Conservation (phyloP, 176 grass and related monocot genomes). For the Musa beccarii region DNA sequence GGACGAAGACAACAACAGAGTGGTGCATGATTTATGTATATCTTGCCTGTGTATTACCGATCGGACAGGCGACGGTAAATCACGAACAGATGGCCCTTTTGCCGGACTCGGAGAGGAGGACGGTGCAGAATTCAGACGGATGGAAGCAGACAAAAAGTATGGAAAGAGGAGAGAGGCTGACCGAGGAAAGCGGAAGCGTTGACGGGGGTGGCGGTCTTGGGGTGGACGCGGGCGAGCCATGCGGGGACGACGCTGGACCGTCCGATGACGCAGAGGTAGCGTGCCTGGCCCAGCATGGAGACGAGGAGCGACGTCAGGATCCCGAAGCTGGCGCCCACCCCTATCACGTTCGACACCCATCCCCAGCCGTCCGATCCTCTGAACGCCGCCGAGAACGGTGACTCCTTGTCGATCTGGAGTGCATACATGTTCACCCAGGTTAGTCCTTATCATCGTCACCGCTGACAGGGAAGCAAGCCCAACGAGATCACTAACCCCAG, state of each 20-base stretch:
- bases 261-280: conserved; percentile 90
- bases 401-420: conserved; percentile 72
- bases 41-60: too few species aligned
- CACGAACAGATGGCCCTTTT: too few species aligned
- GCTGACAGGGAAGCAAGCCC: too few species aligned
- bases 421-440: background rate
- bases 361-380: conserved; percentile 35
- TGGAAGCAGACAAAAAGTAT: background rate
- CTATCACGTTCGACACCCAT: conserved; percentile 86
- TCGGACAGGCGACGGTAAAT: too few species aligned
- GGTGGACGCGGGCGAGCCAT: conserved; percentile 78
- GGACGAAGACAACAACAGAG: too few species aligned
- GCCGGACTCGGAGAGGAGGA: too few species aligned
- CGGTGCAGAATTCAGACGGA: too few species aligned
- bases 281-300: conserved; percentile 85
- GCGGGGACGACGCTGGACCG: conserved; percentile 67
- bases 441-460: too few species aligned
- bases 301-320: conserved; percentile 90
- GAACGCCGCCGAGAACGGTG: conserved; percentile 82
- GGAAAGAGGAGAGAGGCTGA: conserved; percentile 6
- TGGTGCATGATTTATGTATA: too few species aligned
- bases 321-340: conserved; percentile 62
- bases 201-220: conserved; percentile 58
- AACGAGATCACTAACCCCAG: background rate
- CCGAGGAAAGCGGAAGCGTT: conserved; percentile 83